A percentile compares a stretch with the other conserved stretches of the same genome.
Conservation (phyloP, 768 basidiomycete genomes). For the Boletus insuetus region DNA sequence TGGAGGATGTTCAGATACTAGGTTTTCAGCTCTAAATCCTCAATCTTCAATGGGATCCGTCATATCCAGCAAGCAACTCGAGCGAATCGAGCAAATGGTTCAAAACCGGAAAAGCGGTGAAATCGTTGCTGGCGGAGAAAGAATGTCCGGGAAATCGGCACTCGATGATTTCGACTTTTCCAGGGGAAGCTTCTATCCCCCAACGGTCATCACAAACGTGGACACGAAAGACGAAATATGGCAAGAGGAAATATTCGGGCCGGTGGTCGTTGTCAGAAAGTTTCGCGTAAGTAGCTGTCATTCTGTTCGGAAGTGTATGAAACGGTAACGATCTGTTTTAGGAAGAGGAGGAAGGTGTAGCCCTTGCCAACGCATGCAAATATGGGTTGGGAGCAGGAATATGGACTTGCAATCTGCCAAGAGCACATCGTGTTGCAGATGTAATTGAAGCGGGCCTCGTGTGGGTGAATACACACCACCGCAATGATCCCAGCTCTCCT, state of each 20-base stretch:
- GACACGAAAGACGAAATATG: conserved; percentile 60
- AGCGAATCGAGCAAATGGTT: conserved; percentile 59
- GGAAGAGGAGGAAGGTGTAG: conserved; percentile 64
- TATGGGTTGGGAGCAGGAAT: conserved; percentile 82
- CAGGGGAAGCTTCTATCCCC: conserved; percentile 72
- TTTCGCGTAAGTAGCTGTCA: conserved; percentile 43
- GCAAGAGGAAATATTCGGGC: conserved; percentile 85
- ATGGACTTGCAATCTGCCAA: conserved; percentile 74
- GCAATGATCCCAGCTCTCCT: conserved; percentile 86
- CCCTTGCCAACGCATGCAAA: conserved; percentile 69
- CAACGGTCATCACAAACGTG: conserved; percentile 69
- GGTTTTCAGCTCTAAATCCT: conserved; percentile 58
- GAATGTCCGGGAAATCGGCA: conserved; percentile 57
- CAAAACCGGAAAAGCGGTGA: conserved; percentile 45
- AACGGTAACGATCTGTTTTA: conserved; percentile 18
- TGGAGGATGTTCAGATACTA: not conserved
- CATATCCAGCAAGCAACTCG: conserved; percentile 63
- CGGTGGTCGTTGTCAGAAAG: conserved; percentile 68
- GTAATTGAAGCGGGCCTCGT: conserved; percentile 73
- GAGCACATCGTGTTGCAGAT: conserved; percentile 71
- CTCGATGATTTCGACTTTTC: conserved; percentile 75
- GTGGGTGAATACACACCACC: conserved; percentile 89
- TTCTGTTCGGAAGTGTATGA: not conserved
- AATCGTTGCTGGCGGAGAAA: conserved; percentile 61
- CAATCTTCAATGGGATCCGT: conserved; percentile 77